phyloP scores from a whole-genome alignment of 768 basidiomycete genomes.

The Brasilioporus rufonigricans region DNA sequence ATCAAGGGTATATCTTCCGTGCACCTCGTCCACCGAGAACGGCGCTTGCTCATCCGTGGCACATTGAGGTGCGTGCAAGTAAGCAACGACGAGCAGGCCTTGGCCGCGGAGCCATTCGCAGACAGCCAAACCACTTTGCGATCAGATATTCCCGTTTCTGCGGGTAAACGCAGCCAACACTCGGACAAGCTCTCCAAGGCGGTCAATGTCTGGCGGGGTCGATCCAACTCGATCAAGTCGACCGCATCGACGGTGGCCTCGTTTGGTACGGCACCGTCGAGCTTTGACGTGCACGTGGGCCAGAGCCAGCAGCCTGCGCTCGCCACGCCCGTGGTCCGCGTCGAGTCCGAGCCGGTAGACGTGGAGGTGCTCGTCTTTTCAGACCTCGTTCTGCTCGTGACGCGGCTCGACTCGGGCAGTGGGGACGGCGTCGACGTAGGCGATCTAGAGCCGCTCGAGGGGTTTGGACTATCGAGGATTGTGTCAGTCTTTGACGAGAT shows the following conservation, averaged over 20 bases:
- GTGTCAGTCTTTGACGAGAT: constrained; percentile 44
- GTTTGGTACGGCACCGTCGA: constrained; percentile 30
- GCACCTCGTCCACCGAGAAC: constrained; percentile 65
- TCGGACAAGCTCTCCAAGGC: constrained; percentile 37
- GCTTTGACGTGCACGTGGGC: constrained; percentile 20
- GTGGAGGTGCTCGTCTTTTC: constrained; percentile 57
- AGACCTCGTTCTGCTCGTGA: constrained; percentile 64
- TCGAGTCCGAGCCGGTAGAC: constrained; percentile 26
- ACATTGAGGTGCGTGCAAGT: constrained; percentile 44
- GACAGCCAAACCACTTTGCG: background rate
- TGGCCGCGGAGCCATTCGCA: background rate
- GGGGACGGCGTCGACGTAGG: constrained; percentile 26
- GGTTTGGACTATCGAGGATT: constrained; percentile 48
- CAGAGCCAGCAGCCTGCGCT: constrained; percentile 2
- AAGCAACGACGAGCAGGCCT: constrained; percentile 28
- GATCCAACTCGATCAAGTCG: constrained; percentile 39
- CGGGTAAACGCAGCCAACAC: constrained; percentile 3
- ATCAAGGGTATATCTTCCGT: constrained; percentile 56
- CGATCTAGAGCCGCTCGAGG: constrained; percentile 43
- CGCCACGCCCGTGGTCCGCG: constrained; percentile 20
- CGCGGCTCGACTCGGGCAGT: constrained; percentile 9
- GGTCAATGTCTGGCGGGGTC: constrained; percentile 45
- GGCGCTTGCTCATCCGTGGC: constrained; percentile 73
- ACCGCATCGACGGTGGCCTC: constrained; percentile 26
- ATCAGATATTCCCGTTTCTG: background rate